These are phyloP conservation scores for Aspergillus hancockii DNA, from an alignment of 495 filamentous ascomycete genomes.

Conservation along the genomic window DNA sequence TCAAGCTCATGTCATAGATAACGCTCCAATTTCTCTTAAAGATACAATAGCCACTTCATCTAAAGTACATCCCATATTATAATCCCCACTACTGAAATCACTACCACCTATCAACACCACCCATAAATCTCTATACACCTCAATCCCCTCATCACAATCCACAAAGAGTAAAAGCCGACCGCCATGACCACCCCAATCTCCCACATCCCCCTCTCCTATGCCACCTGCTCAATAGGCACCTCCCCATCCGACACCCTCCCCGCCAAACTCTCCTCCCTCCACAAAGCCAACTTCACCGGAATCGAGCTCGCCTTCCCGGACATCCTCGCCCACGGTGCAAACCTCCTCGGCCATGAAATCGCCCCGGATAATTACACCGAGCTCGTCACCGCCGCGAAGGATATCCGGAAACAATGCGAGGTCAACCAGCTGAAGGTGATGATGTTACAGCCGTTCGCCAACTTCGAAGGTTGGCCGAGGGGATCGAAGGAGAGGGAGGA, in stretches of 20 bases:
- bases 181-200: slow-evolving; percentile 16
- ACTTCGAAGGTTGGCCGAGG: slow-evolving; percentile 76
- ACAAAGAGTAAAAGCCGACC: too few relatives aligned
- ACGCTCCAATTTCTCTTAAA: too few relatives aligned
- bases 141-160: too few relatives aligned
- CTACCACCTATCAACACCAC: background rate
- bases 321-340: slow-evolving; percentile 61
- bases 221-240: slow-evolving; percentile 62
- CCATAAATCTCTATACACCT: background rate
- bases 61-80: background rate
- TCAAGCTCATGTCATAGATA: too few relatives aligned
- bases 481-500: slow-evolving; percentile 59
- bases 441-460: slow-evolving; percentile 77
- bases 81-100: too few relatives aligned
- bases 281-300: slow-evolving; percentile 63
- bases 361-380: slow-evolving; percentile 55
- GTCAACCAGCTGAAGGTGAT: slow-evolving; percentile 59
- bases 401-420: slow-evolving; percentile 55
- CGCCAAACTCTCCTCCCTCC: slow-evolving; percentile 66
- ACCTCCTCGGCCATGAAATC: slow-evolving; percentile 51
- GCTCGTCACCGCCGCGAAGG: slow-evolving; percentile 50
- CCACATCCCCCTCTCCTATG: slow-evolving; percentile 62
- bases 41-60: too few relatives aligned
- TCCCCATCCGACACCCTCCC: slow-evolving; percentile 55
- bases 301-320: slow-evolving; percentile 80